A percentile compares a stretch with the other conserved stretches of the same genome.
Conservation (phyloP, 1,284 basidiomycete species). For the Agaricales sp. region DNA sequence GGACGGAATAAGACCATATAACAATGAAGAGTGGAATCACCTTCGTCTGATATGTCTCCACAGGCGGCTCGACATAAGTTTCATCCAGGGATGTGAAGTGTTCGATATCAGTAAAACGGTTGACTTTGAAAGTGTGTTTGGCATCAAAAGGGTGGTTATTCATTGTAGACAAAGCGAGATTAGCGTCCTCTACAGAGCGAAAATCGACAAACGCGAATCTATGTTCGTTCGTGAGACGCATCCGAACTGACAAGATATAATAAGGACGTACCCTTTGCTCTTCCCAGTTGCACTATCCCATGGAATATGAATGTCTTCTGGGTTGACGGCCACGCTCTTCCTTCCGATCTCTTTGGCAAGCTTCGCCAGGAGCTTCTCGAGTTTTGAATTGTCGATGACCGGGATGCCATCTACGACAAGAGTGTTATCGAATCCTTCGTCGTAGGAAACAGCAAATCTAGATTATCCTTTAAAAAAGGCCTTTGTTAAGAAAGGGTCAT, state of each 20-base stretch:
- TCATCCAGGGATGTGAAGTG: slow-evolving; percentile 76
- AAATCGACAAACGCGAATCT: slow-evolving; percentile 92
- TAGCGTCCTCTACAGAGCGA: slow-evolving; percentile 73
- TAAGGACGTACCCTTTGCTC: slow-evolving; percentile 70
- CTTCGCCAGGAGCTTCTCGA: slow-evolving; percentile 68
- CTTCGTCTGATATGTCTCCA: slow-evolving; percentile 75
- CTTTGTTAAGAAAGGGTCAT: slow-evolving; percentile 1
- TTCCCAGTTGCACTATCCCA: slow-evolving; percentile 75
- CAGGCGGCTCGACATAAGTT: slow-evolving; percentile 72
- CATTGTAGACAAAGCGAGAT: slow-evolving; percentile 70
- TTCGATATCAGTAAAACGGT: slow-evolving; percentile 92
- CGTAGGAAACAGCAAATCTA: slow-evolving; percentile 74
- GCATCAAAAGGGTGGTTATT: slow-evolving; percentile 88
- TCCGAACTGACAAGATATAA: slow-evolving; percentile 4
- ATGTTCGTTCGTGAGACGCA: slow-evolving; percentile 5
- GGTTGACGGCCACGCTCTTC: slow-evolving; percentile 70
- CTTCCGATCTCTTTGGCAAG: slow-evolving; percentile 77
- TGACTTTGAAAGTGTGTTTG: slow-evolving; percentile 85
- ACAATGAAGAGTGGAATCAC: slow-evolving; percentile 24
- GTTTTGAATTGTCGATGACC: slow-evolving; percentile 75
- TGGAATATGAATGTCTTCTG: slow-evolving; percentile 72
- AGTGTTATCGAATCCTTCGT: slow-evolving; percentile 81
- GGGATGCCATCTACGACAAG: slow-evolving; percentile 84
- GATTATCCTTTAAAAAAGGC: slow-evolving; percentile 10
- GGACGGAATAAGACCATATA: no score